Percentiles rank a stretch among this genome's conserved stretches.
Evolutionary conservation across 331 rosid genomes (phyloP).

Genomic region (Prunus yedoensis): DNA sequence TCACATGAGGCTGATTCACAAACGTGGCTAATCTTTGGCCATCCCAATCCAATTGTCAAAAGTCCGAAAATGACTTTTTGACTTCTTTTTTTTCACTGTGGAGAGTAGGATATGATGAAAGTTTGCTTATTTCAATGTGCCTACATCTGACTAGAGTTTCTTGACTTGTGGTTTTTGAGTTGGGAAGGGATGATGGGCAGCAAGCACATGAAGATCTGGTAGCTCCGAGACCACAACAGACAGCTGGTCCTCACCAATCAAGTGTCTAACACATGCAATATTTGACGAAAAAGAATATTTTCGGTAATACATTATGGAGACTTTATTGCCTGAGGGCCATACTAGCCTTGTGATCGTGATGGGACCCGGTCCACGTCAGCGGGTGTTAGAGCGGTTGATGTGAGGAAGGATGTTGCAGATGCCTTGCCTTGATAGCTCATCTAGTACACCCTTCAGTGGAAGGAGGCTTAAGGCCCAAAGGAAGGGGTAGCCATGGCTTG

Average conservation of each 20-base stretch:
- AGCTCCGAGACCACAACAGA: conserved; percentile 18
- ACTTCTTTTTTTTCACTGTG: background rate
- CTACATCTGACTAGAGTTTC: no score
- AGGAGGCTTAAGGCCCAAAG: conserved; percentile 92
- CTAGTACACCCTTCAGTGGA: conserved; percentile 72
- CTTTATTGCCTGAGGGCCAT: conserved; percentile 30
- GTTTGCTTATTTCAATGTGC: background rate
- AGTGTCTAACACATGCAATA: conserved; percentile 20
- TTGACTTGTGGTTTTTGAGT: no score
- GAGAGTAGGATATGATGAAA: background rate
- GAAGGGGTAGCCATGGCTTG: conserved; percentile 96
- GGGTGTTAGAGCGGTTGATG: conserved; percentile 33
- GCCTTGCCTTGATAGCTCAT: conserved; percentile 82
- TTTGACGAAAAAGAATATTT: background rate
- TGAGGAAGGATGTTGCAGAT: conserved; percentile 62
- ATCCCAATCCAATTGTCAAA: conserved; percentile 1
- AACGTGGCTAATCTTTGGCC: conserved; percentile 42
- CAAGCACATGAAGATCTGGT: background rate
- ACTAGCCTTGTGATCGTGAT: conserved; percentile 24
- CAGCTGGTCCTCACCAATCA: conserved; percentile 28
- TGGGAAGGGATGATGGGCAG: background rate
- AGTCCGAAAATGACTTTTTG: conserved; percentile 10
- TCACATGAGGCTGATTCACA: conserved; percentile 13
- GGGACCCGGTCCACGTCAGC: conserved; percentile 33
- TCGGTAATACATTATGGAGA: background rate